phyloP scores from a whole-genome alignment of 331 rosid genomes.

The Pyrus hybrid region DNA sequence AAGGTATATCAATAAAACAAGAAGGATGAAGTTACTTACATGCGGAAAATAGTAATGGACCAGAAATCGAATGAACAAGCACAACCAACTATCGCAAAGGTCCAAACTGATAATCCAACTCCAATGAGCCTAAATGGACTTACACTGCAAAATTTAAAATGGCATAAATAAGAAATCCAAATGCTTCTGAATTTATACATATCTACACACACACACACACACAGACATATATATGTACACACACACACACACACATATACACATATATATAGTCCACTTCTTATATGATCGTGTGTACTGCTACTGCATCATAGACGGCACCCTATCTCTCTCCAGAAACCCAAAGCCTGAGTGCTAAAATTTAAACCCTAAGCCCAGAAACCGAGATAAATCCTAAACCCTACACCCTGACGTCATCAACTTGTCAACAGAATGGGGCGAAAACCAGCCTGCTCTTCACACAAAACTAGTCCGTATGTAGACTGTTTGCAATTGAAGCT shows the following conservation, averaged over 20 bases:
- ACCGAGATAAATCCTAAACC: no score
- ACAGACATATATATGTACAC: background rate
- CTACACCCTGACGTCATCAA: no score
- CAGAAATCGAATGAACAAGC: constrained; percentile 59
- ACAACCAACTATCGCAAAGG: constrained; percentile 52
- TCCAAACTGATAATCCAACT: constrained; percentile 86
- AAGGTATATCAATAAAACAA: background rate
- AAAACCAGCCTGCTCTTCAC: no score
- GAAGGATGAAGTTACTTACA: constrained; percentile 40
- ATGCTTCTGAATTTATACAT: background rate
- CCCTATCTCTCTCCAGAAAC: background rate
- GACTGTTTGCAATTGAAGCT: no score
- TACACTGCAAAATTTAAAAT: constrained; percentile 41
- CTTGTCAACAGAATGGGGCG: background rate
- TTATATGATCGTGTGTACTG: background rate
- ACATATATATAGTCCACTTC: background rate
- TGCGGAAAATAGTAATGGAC: constrained; percentile 72
- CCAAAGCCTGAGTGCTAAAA: background rate
- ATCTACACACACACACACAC: background rate
- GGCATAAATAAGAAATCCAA: background rate
- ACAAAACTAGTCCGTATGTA: no score
- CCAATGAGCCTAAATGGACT: constrained; percentile 90
- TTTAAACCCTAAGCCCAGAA: background rate
- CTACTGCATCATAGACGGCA: no score
- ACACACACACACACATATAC: no score